Conservation (phyloP, 208 protist genomes). For the Leishmania braziliensis region DNA sequence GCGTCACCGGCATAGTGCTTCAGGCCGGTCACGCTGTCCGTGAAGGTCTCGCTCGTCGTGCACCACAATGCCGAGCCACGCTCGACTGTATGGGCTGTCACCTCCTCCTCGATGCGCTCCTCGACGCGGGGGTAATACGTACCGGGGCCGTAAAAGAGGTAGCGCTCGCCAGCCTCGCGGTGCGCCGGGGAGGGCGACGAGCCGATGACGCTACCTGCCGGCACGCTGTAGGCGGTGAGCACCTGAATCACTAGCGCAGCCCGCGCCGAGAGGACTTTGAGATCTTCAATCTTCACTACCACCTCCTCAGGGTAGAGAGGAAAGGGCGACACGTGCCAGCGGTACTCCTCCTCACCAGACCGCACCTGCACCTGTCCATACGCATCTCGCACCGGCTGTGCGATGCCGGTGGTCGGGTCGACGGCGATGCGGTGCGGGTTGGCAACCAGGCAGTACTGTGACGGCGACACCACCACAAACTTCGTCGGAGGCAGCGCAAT, state of each 20-base stretch:
- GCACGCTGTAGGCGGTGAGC: conserved; percentile 57
- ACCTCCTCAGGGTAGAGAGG: conserved; percentile 92
- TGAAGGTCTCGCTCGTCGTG: conserved; percentile 42
- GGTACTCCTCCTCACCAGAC: conserved; percentile 86
- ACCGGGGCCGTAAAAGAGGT: conserved; percentile 61
- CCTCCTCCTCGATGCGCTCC: conserved; percentile 47
- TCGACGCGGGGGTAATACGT: conserved; percentile 81
- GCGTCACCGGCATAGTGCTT: conserved; percentile 58
- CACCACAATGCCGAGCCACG: conserved; percentile 47
- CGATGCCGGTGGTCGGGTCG: conserved; percentile 24
- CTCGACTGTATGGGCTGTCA: conserved; percentile 32
- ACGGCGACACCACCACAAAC: conserved; percentile 60
- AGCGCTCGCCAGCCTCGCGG: conserved; percentile 56
- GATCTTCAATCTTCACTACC: conserved; percentile 47
- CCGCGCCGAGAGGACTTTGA: conserved; percentile 65
- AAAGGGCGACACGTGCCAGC: conserved; percentile 80
- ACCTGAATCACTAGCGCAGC: conserved; percentile 56
- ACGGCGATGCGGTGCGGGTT: conserved; percentile 55
- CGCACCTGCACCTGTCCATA: conserved; percentile 82
- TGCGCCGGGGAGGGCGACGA: background rate
- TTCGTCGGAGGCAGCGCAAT: conserved; percentile 37
- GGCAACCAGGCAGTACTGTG: conserved; percentile 54
- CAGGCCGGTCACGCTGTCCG: conserved; percentile 30
- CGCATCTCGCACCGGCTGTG: conserved; percentile 48
- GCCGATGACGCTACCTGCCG: background rate